These are phyloP conservation scores for Scorias spongiosa DNA, from an alignment of 2,329 filamentous ascomycete species.

Conservation along the genomic window DNA sequence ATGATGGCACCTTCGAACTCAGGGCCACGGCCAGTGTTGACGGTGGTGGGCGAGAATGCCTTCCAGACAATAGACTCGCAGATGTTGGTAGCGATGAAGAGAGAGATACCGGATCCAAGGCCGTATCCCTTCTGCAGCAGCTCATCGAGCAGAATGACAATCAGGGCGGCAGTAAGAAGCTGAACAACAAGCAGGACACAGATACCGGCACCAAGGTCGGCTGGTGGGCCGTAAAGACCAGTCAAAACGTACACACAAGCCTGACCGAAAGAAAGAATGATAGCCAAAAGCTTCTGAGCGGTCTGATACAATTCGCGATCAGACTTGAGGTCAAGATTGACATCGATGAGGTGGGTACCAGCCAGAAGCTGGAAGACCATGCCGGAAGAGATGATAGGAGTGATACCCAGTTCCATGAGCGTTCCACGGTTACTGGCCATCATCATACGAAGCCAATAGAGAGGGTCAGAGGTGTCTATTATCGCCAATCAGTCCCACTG, in stretches of 20 bases:
- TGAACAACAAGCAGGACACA: conserved; percentile 97
- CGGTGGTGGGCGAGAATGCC: conserved; percentile 96
- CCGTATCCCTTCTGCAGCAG: conserved; percentile 98
- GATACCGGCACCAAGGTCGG: conserved; percentile 92
- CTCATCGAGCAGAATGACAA: conserved; percentile 98
- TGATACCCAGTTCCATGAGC: conserved; percentile 40
- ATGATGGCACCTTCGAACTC: conserved; percentile 99
- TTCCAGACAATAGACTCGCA: conserved; percentile 99
- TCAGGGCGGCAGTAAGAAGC: conserved; percentile 91
- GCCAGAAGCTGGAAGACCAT: conserved; percentile 99
- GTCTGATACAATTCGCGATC: conserved; percentile 99
- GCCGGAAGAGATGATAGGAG: conserved; percentile 96
- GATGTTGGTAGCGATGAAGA: conserved; percentile 99
- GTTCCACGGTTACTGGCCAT: conserved; percentile 74
- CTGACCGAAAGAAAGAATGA: conserved; percentile 94
- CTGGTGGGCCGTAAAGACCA: conserved; percentile 91
- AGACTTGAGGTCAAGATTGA: conserved; percentile 99
- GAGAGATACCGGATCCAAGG: conserved; percentile 93
- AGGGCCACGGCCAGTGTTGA: conserved; percentile 97
- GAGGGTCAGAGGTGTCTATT: conserved; percentile 69
- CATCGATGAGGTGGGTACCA: conserved; percentile 98
- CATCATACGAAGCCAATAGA: conserved; percentile 99
- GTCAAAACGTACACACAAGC: conserved; percentile 97
- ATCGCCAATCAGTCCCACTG: conserved; percentile 4
- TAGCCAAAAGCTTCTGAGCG: conserved; percentile 91